These are phyloP conservation scores for Starmerella powellii DNA, from an alignment of 805 yeast species.

Conservation along the genomic window DNA sequence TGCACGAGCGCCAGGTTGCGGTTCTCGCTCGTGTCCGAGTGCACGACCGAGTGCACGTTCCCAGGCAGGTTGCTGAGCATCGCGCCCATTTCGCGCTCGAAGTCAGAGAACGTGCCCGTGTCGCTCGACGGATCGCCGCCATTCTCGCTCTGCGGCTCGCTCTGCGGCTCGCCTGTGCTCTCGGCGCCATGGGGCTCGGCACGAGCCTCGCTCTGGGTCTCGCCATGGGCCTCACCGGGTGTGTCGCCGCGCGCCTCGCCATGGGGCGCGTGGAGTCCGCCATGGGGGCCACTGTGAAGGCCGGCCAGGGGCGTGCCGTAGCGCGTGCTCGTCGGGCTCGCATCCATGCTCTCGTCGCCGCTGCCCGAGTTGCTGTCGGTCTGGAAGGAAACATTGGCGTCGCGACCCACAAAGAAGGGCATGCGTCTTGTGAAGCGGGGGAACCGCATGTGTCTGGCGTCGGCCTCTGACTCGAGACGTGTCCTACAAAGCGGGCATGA, in stretches of 20 bases:
- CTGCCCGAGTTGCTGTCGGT: too few relatives aligned
- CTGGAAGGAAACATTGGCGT: too few relatives aligned
- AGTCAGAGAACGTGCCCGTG: too few relatives aligned
- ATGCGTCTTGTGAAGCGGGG: not conserved
- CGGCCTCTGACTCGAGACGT: conserved; percentile 33
- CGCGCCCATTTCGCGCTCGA: not conserved
- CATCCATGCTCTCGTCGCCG: not conserved
- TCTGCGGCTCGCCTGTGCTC: too few relatives aligned
- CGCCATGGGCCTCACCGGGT: not conserved
- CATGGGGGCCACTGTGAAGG: too few relatives aligned
- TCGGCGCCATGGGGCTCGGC: too few relatives aligned
- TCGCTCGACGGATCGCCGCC: too few relatives aligned
- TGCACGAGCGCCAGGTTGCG: not conserved
- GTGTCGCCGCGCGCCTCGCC: not conserved
- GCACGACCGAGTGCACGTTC: not conserved
- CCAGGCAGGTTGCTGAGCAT: not conserved
- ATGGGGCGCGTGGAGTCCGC: too few relatives aligned
- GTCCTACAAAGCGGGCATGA: conserved; percentile 82
- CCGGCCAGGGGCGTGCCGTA: too few relatives aligned
- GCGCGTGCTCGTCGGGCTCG: not conserved
- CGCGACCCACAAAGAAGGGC: conserved; percentile 2
- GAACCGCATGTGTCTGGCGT: not conserved
- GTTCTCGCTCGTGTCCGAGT: not conserved
- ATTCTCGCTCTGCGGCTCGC: too few relatives aligned
- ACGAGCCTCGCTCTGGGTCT: too few relatives aligned